A percentile compares a stretch with the other conserved stretches of the same genome.
These are phyloP conservation scores for Boletus reticulatus DNA, from an alignment of 768 basidiomycete species.

Conservation along the genomic window DNA sequence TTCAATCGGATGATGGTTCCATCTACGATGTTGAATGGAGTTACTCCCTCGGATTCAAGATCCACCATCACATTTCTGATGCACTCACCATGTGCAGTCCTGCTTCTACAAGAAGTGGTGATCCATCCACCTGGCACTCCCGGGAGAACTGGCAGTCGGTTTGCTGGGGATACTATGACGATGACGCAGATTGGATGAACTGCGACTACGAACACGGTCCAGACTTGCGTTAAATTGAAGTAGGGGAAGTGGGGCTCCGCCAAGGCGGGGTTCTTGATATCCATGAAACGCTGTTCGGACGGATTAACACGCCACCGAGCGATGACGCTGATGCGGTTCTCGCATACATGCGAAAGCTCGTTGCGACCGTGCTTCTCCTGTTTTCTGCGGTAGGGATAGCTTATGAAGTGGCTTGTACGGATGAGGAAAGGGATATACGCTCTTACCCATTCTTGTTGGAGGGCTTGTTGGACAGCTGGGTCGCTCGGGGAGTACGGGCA, in stretches of 20 bases:
- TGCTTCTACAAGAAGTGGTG: not conserved
- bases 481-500: constrained; percentile 11
- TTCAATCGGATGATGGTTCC: constrained; percentile 8
- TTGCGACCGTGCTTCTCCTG: constrained; percentile 1
- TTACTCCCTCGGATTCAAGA: constrained; percentile 7
- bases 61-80: not conserved
- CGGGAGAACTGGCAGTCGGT: constrained; percentile 6
- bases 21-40: not conserved
- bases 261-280: constrained; percentile 5
- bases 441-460: not conserved
- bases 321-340: not conserved
- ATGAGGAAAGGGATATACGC: constrained; percentile 1
- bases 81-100: too few relatives aligned
- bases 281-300: constrained; percentile 3
- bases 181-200: not conserved
- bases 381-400: constrained; percentile 6
- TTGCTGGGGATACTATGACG: constrained; percentile 8
- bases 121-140: not conserved
- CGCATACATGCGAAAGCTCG: constrained; percentile 1
- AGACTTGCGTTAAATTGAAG: not conserved
- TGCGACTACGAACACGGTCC: too few relatives aligned
- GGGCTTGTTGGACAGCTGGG: constrained; percentile 9
- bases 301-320: not conserved
- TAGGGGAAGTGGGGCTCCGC: not conserved
- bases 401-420: constrained; percentile 9